Evolutionary conservation across 2,329 filamentous ascomycete species (phyloP), one percentile per base, ranked within the genome.

Genomic region (Aspergillus quadricinctus): DNA sequence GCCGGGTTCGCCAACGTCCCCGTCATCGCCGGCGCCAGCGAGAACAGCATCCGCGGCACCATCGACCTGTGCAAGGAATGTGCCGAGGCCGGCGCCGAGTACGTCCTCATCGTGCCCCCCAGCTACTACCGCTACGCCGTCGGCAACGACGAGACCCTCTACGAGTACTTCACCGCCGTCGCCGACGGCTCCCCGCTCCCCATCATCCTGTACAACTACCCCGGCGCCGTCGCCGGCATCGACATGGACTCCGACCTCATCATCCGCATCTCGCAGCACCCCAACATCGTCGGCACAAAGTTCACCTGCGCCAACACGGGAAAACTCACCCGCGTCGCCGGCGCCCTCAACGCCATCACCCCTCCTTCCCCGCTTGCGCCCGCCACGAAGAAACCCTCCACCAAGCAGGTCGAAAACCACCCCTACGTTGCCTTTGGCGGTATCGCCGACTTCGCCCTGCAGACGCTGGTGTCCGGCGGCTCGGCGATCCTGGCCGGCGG

Each of bases 221-320:
- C 91, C 0, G 90, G 90, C 52, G 91, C 90, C 50, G 91, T 94
- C 5, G 83, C 89, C 5, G 91, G 91, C 51, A 88, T 95, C 68
- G 91, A 96, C 73, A 88, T 96, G 84, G 90, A 94, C 80, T 92
- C 88, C 57, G 91, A 96, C 71, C 81, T 93, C 57, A 83, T 96
- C 67, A 90, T 94, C 77, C 83, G 82, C 70, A 83, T 96, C 40
- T 88, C 88, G 48, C 77, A 86, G 70, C 90, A 95, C 76, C 85
- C 86, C 62, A 95, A 95, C 76, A 90, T 96, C 67, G 78, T 92
- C 60, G 91, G 91, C 60, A 92, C 90, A 54, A 96, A 96, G 75
- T 95, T 96, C 80, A 96, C 91, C 43, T 95, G 90, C 72, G 91
- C 89, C 62, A 94, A 90, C 79, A 94, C 90, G 1, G 91, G 91